Evolutionary conservation across 1,284 basidiomycete species (phyloP).

Genomic region (Sparassis latifolia): DNA sequence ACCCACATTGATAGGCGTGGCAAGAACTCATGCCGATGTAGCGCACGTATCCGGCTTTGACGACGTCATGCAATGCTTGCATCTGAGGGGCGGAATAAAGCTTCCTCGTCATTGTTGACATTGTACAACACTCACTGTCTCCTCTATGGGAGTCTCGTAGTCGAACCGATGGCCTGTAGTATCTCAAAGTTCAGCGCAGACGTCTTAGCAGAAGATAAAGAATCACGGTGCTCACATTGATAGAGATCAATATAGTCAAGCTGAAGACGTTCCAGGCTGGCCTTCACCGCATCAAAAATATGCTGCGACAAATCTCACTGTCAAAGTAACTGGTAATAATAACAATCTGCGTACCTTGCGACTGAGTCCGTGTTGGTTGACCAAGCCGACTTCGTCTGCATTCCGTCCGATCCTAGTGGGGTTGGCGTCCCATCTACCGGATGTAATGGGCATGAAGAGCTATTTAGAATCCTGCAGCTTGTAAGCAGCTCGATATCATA

Average conservation of each 20-base stretch:
- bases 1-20: neutral
- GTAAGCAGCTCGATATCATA: too few species aligned
- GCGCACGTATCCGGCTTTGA: too few species aligned
- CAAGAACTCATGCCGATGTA: neutral
- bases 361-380: constrained; percentile 22
- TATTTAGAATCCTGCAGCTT: neutral
- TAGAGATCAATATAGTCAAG: constrained; percentile 40
- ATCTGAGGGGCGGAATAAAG: too few species aligned
- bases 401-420: neutral
- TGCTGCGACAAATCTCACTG: constrained; percentile 24
- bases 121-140: too few species aligned
- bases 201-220: too few species aligned
- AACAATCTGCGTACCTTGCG: constrained; percentile 16
- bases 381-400: constrained; percentile 11
- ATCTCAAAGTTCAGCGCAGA: too few species aligned
- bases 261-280: constrained; percentile 33
- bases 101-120: too few species aligned
- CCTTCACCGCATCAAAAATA: constrained; percentile 39
- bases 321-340: too few species aligned
- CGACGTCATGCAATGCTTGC: too few species aligned
- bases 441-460: neutral
- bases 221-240: constrained; percentile 20
- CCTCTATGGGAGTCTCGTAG: constrained; percentile 4
- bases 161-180: constrained; percentile 23
- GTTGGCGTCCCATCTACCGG: neutral